Percentiles rank a stretch among this genome's conserved stretches.
Evolutionary conservation across 1,284 basidiomycete genomes (phyloP).

Genomic region (Leccinum laetum): DNA sequence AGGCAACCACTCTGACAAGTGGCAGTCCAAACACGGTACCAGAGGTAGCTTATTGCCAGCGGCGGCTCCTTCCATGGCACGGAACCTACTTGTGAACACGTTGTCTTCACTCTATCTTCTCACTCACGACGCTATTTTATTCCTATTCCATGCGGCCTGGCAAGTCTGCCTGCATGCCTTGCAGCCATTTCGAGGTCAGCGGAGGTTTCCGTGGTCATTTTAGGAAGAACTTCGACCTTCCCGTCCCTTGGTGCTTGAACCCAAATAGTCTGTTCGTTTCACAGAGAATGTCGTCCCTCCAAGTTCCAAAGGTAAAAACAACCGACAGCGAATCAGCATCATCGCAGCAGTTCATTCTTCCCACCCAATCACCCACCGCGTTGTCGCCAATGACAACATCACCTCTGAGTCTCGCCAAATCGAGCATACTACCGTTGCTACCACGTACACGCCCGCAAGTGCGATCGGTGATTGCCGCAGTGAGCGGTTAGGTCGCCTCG

Average conservation of each 20-base stretch:
- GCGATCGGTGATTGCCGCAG: conserved; percentile 18
- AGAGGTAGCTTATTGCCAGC: background rate
- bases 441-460: background rate
- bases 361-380: background rate
- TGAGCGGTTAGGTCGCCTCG: conserved; percentile 2
- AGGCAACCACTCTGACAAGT: background rate
- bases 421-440: background rate
- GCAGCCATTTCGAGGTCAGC: conserved; percentile 1
- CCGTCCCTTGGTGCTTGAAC: background rate
- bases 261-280: conserved; percentile 2
- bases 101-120: background rate
- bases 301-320: background rate
- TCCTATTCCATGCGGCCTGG: background rate
- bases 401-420: background rate
- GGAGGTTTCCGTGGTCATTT: conserved; percentile 7
- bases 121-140: background rate
- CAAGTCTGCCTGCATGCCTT: background rate
- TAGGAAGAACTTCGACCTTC: background rate
- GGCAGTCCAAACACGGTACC: background rate
- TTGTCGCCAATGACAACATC: conserved; percentile 14
- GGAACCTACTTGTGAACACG: background rate
- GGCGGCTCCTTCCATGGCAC: background rate
- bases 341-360: background rate
- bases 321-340: conserved; percentile 3
- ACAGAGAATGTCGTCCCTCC: conserved; percentile 2